Evolutionary conservation across 2,329 filamentous ascomycete species (phyloP), one percentile per base, ranked within the genome.

Genomic region (Stromatinia cepivora): DNA sequence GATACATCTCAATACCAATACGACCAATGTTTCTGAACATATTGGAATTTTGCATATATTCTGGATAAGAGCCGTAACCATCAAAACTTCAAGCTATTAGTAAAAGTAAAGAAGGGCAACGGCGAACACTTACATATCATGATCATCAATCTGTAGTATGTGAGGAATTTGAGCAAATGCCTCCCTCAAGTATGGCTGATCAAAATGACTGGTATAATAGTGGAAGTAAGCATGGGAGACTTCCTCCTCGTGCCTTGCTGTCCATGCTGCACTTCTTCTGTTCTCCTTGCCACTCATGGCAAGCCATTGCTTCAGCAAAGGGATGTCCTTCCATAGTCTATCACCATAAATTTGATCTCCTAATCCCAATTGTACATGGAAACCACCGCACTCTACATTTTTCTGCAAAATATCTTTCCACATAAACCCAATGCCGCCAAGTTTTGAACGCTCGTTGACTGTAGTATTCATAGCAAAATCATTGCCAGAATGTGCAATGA

Each of bases 331-430:
- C 95, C 95, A 99, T 73, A 99, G 82, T 46, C 95, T 85, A 80
- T 99, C 95, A 1, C 93, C 95, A 77, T 96, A 98, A 66, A 99
- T 96, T 79, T 99, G 95, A 71, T 95, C 92, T 68, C 95, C 95
- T 6, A 97, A 82, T 20, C 94, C 95, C 10, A 99, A 84, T 77
- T 99, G 95, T 9, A 92, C 90, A 77, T 99, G 95, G 79, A 98
- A 99, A 1, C 95, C 95, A 68, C 94, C 93, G 75, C 94, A 97
- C 75, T 99, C 95, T 39, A 94, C 88, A 76, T 99, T 97, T 84
- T 97, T 97, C 81, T 97, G 93, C 78, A 99, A 85, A 39, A 99
- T 94, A 76, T 99, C 95, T 77, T 97, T 98, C 95, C 95, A 99
- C 94, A 99, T 97, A 78, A 95, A 92, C 0, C 94, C 92, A 1